Percentiles rank a stretch among this genome's conserved stretches.
Evolutionary conservation across 352 stramenopile species (phyloP).

Genomic region (Blastocystis sp.): DNA sequence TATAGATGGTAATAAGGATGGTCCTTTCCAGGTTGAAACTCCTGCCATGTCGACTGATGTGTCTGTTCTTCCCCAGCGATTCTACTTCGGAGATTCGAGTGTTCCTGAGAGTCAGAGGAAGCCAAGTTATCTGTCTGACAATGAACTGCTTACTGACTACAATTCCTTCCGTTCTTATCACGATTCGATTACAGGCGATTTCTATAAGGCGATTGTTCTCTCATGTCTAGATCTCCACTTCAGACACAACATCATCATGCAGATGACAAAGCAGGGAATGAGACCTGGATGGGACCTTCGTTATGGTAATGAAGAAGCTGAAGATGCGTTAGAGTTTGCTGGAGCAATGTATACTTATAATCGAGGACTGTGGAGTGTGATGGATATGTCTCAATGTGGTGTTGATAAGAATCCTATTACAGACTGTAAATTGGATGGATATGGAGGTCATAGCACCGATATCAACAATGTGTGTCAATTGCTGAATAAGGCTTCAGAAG

Average conservation of each 20-base stretch:
- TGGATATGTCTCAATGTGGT: slow-evolving; percentile 15
- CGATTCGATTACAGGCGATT: slow-evolving; percentile 38
- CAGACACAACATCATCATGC: slow-evolving; percentile 60
- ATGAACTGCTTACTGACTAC: slow-evolving; percentile 52
- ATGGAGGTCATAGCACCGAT: slow-evolving; percentile 56
- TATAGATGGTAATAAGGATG: slow-evolving; percentile 57
- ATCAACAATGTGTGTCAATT: slow-evolving; percentile 48
- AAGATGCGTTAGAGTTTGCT: slow-evolving; percentile 53
- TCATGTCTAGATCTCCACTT: slow-evolving; percentile 57
- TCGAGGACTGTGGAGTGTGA: slow-evolving; percentile 20
- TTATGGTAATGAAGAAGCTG: slow-evolving; percentile 4
- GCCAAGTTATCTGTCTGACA: slow-evolving; percentile 40
- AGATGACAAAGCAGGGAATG: slow-evolving; percentile 60
- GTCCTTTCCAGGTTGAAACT: slow-evolving; percentile 62
- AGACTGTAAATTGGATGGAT: slow-evolving; percentile 55
- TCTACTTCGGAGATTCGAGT: slow-evolving; percentile 27
- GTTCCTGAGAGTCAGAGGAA: neutral
- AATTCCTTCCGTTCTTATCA: slow-evolving; percentile 42
- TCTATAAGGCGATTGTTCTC: slow-evolving; percentile 49
- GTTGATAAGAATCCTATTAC: slow-evolving; percentile 60
- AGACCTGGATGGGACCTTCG: slow-evolving; percentile 47
- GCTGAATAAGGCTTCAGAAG: neutral
- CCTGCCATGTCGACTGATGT: slow-evolving; percentile 48
- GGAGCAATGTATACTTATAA: slow-evolving; percentile 62
- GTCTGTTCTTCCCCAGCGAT: slow-evolving; percentile 49